Base-by-base conservation (phyloP, 768 basidiomycete genomes). In the Polyporus arcularius region DNA sequence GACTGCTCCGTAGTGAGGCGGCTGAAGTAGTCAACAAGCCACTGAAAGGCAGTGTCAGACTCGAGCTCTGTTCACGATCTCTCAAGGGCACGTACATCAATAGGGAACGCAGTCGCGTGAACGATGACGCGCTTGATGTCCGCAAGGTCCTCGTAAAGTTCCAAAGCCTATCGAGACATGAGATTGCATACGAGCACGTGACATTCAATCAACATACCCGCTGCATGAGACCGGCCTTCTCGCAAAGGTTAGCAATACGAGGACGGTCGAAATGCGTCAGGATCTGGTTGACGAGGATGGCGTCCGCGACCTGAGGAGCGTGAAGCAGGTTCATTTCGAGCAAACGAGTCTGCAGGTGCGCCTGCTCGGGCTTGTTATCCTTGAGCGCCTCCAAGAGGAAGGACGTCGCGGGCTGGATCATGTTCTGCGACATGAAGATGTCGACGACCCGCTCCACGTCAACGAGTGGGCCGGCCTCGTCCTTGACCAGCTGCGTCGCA, bases 121-220 rank as follows among this genome's bases (percentile, higher is more conserved):
- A 98, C 96, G 62, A 99, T 87, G 40, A 93, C 96, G 30, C 97
- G 93, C 79, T 98, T 99, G 78, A 99, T 99, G 71, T 98, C 97
- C n/a, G 89, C 88, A 65, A 96, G 81, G 70, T 98, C 97, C 68
- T 98, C 95, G 71, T 99, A 99, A 69, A 97, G 96, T 73, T 99
- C 97, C 30, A 99, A 81, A 42, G 97, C 97, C 93, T 96, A 61
- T n/a, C 51, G 28, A 4, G 30, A 52, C 45, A 49, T 63, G 58
- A 67, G 67, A 42, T n/a, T 31, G 7, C 38, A 57, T 50, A 18
- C 12, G 28, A 43, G n/a, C 30, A 6, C 18, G 42, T 46, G 8
- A 1, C 7, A 18, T 15, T 16, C 32, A 9, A 35, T 18, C 30
- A 14, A 75, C 87, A 64, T 71, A 95, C 95, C 59, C 96, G 81